Percentiles rank a stretch among this genome's conserved stretches.
phyloP scores from a whole-genome alignment of 164 flowering plant genomes.

The Nymphaea colorata region DNA sequence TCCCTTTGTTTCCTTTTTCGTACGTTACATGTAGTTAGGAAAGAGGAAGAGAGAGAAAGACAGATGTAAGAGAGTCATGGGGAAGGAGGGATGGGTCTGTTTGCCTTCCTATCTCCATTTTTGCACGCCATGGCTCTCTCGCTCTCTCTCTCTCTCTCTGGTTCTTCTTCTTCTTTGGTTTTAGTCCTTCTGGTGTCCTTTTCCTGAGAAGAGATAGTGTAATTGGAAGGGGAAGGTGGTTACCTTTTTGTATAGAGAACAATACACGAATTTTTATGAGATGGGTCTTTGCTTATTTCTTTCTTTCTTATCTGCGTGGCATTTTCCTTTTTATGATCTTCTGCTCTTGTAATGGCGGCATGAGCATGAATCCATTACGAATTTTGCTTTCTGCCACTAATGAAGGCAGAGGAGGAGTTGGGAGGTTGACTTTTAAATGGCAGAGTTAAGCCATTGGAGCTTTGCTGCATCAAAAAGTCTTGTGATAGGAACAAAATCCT shows the following conservation, averaged over 20 bases:
- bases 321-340: not conserved
- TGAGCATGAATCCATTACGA: not conserved
- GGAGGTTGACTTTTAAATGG: too few species aligned
- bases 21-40: not conserved
- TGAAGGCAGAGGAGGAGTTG: too few species aligned
- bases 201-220: not conserved
- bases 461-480: too few species aligned
- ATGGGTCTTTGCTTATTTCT: not conserved
- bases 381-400: too few species aligned
- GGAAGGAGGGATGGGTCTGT: slow-evolving; percentile 6
- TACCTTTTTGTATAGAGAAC: slow-evolving; percentile 2
- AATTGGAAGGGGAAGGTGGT: slow-evolving; percentile 1
- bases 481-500: too few species aligned
- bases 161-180: not conserved
- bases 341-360: not conserved
- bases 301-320: not conserved
- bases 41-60: not conserved
- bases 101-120: not conserved
- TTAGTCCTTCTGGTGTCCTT: not conserved
- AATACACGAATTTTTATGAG: not conserved
- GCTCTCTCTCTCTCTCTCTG: not conserved
- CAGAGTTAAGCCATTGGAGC: too few species aligned
- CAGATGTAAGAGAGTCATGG: not conserved
- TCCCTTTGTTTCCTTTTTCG: not conserved
- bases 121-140: not conserved